These are phyloP conservation scores for Porphyrellus sp. DNA, from an alignment of 1,284 basidiomycete genomes.

Conservation along the genomic window DNA sequence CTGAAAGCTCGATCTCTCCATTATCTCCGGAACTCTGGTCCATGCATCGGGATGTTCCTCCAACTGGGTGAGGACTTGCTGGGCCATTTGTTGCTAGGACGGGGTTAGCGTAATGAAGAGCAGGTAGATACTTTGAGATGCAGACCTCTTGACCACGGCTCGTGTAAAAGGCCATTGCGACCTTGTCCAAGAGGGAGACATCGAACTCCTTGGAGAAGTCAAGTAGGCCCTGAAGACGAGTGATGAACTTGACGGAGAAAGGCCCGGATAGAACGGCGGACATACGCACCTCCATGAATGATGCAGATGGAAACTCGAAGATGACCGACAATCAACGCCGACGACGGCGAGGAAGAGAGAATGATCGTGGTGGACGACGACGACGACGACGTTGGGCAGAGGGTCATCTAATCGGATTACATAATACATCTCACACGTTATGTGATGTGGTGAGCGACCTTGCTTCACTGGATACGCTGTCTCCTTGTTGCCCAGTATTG, in stretches of 20 bases:
- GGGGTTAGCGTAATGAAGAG: slow-evolving; percentile 16
- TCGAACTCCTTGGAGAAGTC: slow-evolving; percentile 88
- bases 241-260: slow-evolving; percentile 29
- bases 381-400: slow-evolving; percentile 41
- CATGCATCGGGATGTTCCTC: slow-evolving; percentile 98
- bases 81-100: slow-evolving; percentile 83
- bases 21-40: slow-evolving; percentile 94
- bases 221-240: slow-evolving; percentile 62
- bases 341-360: slow-evolving; percentile 11
- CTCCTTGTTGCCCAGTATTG: too few relatives aligned
- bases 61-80: slow-evolving; percentile 90
- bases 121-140: not conserved
- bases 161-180: slow-evolving; percentile 81
- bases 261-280: slow-evolving; percentile 4
- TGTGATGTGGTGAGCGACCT: too few relatives aligned
- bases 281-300: slow-evolving; percentile 40
- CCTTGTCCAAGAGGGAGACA: slow-evolving; percentile 79
- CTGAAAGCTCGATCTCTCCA: slow-evolving; percentile 81
- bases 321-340: slow-evolving; percentile 6
- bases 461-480: too few relatives aligned
- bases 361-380: slow-evolving; percentile 25
- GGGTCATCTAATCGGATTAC: slow-evolving; percentile 42
- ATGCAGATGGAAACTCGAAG: slow-evolving; percentile 4
- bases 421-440: slow-evolving; percentile 32
- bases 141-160: slow-evolving; percentile 74